A percentile compares a stretch with the other conserved stretches of the same genome.
These are phyloP conservation scores for Collybiopsis luxurians DNA, from an alignment of 768 basidiomycete genomes.

Conservation along the genomic window DNA sequence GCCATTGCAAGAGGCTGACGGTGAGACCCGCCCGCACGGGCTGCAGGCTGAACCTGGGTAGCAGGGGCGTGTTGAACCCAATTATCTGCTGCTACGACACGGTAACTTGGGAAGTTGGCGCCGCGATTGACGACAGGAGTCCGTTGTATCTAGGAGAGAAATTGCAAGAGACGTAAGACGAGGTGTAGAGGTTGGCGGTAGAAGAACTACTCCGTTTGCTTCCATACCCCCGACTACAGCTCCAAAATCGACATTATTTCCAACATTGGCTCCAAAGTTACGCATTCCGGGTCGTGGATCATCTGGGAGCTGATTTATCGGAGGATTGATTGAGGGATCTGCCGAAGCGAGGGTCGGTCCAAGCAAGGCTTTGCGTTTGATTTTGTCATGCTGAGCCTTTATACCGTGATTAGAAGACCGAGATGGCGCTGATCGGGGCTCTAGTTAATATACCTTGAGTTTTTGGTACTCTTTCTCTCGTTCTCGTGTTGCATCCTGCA, in stretches of 20 bases:
- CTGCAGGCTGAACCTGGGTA: constrained; percentile 27
- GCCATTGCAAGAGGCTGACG: constrained; percentile 51
- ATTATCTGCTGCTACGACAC: constrained; percentile 15
- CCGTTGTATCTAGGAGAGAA: constrained; percentile 53
- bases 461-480: constrained; percentile 87
- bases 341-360: constrained; percentile 26
- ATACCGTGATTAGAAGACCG: not conserved
- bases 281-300: constrained; percentile 10
- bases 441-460: constrained; percentile 53
- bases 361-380: constrained; percentile 78
- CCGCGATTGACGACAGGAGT: constrained; percentile 62
- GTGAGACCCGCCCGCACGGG: constrained; percentile 29
- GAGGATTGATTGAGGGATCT: not conserved
- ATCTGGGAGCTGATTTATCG: not conserved
- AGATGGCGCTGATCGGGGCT: not conserved
- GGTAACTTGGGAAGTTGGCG: constrained; percentile 18
- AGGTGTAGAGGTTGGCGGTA: not conserved
- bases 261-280: constrained; percentile 22
- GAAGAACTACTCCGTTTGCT: constrained; percentile 48
- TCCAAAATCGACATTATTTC: constrained; percentile 42
- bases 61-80: constrained; percentile 19
- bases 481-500: constrained; percentile 73
- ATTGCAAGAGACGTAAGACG: not conserved
- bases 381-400: constrained; percentile 75
- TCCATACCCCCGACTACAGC: constrained; percentile 67